These are phyloP conservation scores for Fusarium ambrosium DNA, from an alignment of 2,329 filamentous ascomycete genomes.

Conservation along the genomic window DNA sequence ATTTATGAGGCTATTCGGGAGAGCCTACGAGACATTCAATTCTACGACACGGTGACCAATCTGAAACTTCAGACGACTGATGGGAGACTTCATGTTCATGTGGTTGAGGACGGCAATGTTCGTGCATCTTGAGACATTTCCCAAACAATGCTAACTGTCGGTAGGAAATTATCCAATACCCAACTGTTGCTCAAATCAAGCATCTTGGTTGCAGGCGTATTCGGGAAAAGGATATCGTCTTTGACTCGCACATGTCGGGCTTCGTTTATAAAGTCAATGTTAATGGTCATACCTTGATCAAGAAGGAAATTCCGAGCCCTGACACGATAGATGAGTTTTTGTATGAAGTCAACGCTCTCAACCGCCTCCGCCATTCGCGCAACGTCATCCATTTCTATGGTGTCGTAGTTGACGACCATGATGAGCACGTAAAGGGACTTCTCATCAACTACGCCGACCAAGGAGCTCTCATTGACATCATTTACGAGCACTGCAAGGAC, in stretches of 20 bases:
- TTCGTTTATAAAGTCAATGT: slow-evolving; percentile 95
- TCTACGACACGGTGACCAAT: slow-evolving; percentile 96
- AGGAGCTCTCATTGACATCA: slow-evolving; percentile 89
- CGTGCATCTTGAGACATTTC: slow-evolving; percentile 47
- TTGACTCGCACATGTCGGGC: slow-evolving; percentile 93
- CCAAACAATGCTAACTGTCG: slow-evolving; percentile 29
- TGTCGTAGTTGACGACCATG: slow-evolving; percentile 89
- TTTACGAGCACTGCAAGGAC: slow-evolving; percentile 81
- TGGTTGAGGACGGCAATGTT: slow-evolving; percentile 93
- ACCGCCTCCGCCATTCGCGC: slow-evolving; percentile 77
- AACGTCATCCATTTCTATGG: slow-evolving; percentile 90
- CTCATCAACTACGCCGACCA: slow-evolving; percentile 89
- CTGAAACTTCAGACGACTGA: slow-evolving; percentile 92
- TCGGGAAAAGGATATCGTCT: slow-evolving; percentile 81
- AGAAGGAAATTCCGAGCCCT: slow-evolving; percentile 97
- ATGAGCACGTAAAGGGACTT: slow-evolving; percentile 85
- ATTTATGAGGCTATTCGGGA: slow-evolving; percentile 97
- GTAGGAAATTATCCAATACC: slow-evolving; percentile 91
- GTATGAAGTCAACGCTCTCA: slow-evolving; percentile 97
- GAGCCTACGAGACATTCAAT: slow-evolving; percentile 92
- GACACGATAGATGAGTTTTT: slow-evolving; percentile 97
- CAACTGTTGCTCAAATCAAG: slow-evolving; percentile 77
- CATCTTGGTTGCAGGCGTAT: slow-evolving; percentile 77
- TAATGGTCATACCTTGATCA: slow-evolving; percentile 80
- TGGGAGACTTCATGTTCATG: slow-evolving; percentile 91